Conservation (phyloP, 2,329 filamentous ascomycete species). For the Teratosphaeria epicoccoides region DNA sequence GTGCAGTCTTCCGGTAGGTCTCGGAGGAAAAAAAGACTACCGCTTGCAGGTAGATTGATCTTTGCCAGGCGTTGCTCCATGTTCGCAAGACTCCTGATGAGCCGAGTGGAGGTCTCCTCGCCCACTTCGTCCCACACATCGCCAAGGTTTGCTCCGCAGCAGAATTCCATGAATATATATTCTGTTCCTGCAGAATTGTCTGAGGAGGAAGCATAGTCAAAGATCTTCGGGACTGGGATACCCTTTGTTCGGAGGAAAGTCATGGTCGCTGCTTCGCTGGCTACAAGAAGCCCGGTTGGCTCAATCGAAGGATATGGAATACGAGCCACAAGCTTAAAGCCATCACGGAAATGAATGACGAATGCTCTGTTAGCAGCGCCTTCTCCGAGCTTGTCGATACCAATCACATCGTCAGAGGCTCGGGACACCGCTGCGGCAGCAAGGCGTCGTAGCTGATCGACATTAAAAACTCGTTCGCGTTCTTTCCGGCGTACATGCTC, state of each 20-base stretch:
- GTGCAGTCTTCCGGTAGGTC: slow-evolving; percentile 12
- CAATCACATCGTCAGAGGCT: slow-evolving; percentile 12
- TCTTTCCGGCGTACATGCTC: slow-evolving; percentile 8
- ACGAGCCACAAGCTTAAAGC: slow-evolving; percentile 14
- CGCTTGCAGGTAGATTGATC: slow-evolving; percentile 23
- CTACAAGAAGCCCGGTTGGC: slow-evolving; percentile 10
- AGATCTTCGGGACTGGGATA: slow-evolving; percentile 15
- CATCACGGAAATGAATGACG: slow-evolving; percentile 9
- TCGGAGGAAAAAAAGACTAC: slow-evolving; percentile 27
- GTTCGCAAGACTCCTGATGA: slow-evolving; percentile 21
- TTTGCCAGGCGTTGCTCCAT: slow-evolving; percentile 20
- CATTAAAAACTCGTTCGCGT: slow-evolving; percentile 8
- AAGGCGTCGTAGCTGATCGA: slow-evolving; percentile 16
- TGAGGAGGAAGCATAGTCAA: slow-evolving; percentile 11
- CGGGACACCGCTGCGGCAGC: slow-evolving; percentile 20
- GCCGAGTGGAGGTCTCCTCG: slow-evolving; percentile 14
- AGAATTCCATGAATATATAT: slow-evolving; percentile 19
- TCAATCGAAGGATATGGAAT: slow-evolving; percentile 12
- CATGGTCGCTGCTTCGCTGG: slow-evolving; percentile 19
- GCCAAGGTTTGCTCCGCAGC: slow-evolving; percentile 9
- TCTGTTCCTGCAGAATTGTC: slow-evolving; percentile 17
- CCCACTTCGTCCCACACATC: slow-evolving; percentile 12
- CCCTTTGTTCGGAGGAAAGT: slow-evolving; percentile 11
- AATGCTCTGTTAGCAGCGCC: slow-evolving; percentile 14
- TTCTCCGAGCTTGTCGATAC: slow-evolving; percentile 16